Conservation (phyloP, 1,284 basidiomycete genomes). For the Papiliotrema flavescens region DNA sequence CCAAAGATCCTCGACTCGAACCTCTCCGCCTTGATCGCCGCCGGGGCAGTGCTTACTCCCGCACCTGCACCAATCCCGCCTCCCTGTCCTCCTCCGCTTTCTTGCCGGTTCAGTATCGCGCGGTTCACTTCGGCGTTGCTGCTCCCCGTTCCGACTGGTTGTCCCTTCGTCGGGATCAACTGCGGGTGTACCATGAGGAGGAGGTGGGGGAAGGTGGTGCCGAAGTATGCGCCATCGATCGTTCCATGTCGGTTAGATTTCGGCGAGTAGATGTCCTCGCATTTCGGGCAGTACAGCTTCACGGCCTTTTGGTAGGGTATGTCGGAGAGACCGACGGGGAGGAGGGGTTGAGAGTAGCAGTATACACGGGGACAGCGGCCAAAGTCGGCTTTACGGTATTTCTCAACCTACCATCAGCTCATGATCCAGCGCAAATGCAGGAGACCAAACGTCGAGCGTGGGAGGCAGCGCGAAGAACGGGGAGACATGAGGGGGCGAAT, state of each 20-base stretch:
- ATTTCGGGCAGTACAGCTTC: conserved; percentile 92
- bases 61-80: conserved; percentile 37
- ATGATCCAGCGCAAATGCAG: neutral
- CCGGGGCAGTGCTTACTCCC: conserved; percentile 65
- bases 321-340: conserved; percentile 92
- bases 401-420: conserved; percentile 67
- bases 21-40: conserved; percentile 79
- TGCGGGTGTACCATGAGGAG: conserved; percentile 92
- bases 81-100: conserved; percentile 4
- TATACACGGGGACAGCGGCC: conserved; percentile 92
- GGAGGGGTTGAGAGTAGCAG: conserved; percentile 84
- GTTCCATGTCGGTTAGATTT: conserved; percentile 91
- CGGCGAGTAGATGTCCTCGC: conserved; percentile 93
- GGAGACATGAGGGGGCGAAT: too few relatives aligned
- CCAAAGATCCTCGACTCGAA: conserved; percentile 90
- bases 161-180: conserved; percentile 77
- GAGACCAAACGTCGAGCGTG: too few relatives aligned
- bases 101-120: conserved; percentile 13
- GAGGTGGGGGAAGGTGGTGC: conserved; percentile 92
- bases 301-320: conserved; percentile 93
- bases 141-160: conserved; percentile 46
- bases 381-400: conserved; percentile 95
- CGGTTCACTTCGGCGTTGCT: conserved; percentile 30
- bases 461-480: too few relatives aligned
- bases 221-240: conserved; percentile 95